Evolutionary conservation across 2,329 filamentous ascomycete genomes (phyloP).

Genomic region (Diaporthe batatas): DNA sequence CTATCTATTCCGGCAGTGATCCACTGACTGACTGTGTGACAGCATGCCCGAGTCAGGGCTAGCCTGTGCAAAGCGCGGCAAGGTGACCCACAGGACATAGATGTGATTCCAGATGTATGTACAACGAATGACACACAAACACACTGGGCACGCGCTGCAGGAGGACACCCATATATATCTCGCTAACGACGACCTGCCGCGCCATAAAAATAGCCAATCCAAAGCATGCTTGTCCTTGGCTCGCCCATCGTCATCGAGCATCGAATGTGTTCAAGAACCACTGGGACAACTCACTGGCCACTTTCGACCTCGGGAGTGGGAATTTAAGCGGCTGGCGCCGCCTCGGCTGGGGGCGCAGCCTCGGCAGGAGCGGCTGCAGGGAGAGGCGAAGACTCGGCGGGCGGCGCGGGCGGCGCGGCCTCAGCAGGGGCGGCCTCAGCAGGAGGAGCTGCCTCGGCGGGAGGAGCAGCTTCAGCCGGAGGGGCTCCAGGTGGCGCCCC

Average conservation of each 20-base stretch:
- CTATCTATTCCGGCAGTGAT: slow-evolving; percentile 7
- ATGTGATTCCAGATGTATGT: slow-evolving; percentile 23
- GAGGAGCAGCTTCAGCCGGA: background rate
- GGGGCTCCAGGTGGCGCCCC: slow-evolving; percentile 10
- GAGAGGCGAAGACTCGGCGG: background rate
- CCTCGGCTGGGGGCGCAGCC: background rate
- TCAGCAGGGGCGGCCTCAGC: background rate
- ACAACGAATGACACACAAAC: slow-evolving; percentile 21
- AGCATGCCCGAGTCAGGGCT: slow-evolving; percentile 9
- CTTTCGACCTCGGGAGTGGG: background rate
- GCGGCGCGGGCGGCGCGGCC: too few species aligned
- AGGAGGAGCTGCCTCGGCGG: background rate
- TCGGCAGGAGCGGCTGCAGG: background rate
- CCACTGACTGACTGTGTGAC: slow-evolving; percentile 3
- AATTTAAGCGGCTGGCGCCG: background rate
- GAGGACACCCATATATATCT: background rate
- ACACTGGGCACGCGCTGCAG: background rate
- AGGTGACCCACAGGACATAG: background rate
- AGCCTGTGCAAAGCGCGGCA: slow-evolving; percentile 13
- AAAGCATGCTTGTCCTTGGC: background rate
- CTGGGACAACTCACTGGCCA: background rate
- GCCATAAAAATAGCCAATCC: background rate
- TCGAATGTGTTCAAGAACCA: background rate
- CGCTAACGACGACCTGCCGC: background rate
- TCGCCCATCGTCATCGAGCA: background rate